Percentiles rank a stretch among this genome's conserved stretches.
These are phyloP conservation scores for Phoma sp. DNA, from an alignment of 2,329 filamentous ascomycete species.

Conservation along the genomic window DNA sequence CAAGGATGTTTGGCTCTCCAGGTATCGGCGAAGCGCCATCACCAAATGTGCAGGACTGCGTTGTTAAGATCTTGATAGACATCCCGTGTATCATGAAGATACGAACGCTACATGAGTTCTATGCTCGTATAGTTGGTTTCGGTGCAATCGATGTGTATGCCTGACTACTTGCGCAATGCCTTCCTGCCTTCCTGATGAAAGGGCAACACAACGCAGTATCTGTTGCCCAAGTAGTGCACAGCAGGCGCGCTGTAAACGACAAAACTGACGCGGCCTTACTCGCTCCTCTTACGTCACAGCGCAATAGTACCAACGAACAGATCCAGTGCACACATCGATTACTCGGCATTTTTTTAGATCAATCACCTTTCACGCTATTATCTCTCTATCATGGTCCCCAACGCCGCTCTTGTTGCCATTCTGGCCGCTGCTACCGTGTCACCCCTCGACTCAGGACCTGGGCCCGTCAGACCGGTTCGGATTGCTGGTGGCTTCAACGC, in stretches of 20 bases:
- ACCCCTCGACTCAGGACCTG: background rate
- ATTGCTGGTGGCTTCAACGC: background rate
- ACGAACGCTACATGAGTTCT: background rate
- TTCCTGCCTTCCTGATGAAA: no score
- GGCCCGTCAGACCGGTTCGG: background rate
- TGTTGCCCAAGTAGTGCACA: background rate
- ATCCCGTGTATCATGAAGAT: background rate
- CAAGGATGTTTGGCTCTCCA: background rate
- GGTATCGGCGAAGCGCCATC: constrained; percentile 1
- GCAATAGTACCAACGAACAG: background rate
- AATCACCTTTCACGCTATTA: background rate
- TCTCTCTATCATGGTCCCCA: background rate
- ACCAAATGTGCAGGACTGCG: constrained; percentile 1
- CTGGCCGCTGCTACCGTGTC: background rate
- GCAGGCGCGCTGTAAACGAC: background rate
- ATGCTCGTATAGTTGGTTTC: no score
- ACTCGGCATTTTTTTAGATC: background rate
- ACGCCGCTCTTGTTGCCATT: background rate
- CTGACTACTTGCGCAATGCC: no score
- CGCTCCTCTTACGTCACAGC: background rate
- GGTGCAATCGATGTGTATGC: no score
- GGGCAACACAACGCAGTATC: background rate
- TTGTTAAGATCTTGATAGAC: background rate
- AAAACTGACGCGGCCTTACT: background rate
- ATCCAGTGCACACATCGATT: background rate